These are phyloP conservation scores for Ascoidea tarda DNA, from an alignment of 805 yeast genomes.

Conservation along the genomic window DNA sequence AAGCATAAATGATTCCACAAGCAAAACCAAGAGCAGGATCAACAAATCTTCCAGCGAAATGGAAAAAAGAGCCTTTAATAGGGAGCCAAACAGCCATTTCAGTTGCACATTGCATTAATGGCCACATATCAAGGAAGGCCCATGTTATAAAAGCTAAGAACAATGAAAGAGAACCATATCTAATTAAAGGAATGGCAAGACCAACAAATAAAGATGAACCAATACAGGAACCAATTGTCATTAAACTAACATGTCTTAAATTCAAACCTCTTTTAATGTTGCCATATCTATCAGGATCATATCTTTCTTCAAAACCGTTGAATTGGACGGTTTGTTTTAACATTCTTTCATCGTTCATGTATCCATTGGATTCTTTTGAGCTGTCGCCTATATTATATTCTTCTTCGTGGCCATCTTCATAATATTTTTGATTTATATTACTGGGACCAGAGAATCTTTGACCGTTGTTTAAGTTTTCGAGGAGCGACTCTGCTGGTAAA, in stretches of 20 bases:
- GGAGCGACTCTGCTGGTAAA: too few species aligned
- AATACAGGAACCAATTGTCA: slow-evolving; percentile 63
- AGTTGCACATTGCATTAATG: slow-evolving; percentile 56
- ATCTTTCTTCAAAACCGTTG: background rate
- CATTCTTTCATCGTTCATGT: background rate
- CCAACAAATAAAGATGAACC: slow-evolving; percentile 73
- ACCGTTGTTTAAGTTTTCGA: too few species aligned
- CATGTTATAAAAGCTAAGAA: slow-evolving; percentile 50
- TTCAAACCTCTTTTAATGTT: slow-evolving; percentile 34
- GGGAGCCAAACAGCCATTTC: slow-evolving; percentile 73
- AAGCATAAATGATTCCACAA: slow-evolving; percentile 72
- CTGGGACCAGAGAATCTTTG: background rate
- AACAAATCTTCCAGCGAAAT: slow-evolving; percentile 60
- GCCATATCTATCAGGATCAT: background rate
- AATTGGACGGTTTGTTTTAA: background rate
- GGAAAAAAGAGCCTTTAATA: slow-evolving; percentile 60
- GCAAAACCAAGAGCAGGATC: slow-evolving; percentile 64
- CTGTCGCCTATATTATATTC: background rate
- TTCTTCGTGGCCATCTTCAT: background rate
- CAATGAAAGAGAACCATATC: slow-evolving; percentile 60
- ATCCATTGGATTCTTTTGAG: background rate
- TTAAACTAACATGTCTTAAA: slow-evolving; percentile 55
- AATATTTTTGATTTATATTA: too few species aligned
- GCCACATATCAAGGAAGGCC: slow-evolving; percentile 53
- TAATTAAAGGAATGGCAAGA: slow-evolving; percentile 46